These are phyloP conservation scores for Globisporangium acanthophoron DNA, from an alignment of 352 stramenopile genomes.

Conservation along the genomic window DNA sequence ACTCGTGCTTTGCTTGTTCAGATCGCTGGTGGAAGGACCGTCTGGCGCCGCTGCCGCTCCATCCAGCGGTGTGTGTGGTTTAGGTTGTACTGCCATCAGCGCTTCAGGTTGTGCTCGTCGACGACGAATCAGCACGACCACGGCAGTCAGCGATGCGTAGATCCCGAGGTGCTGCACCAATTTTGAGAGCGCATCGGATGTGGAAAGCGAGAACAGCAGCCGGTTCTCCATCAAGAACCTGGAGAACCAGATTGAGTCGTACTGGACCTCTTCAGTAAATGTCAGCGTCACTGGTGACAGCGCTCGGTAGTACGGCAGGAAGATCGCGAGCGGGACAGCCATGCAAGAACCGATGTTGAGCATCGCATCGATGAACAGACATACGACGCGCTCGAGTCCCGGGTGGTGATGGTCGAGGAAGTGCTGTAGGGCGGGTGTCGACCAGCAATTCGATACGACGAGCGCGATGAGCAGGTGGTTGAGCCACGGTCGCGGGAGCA, in stretches of 20 bases:
- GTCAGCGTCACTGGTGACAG: too few species aligned
- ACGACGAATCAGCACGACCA: conserved; percentile 4
- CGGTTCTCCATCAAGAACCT: conserved; percentile 17
- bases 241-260: conserved; percentile 10
- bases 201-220: not conserved
- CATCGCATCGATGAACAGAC: not conserved
- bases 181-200: conserved; percentile 15
- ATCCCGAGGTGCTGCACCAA: conserved; percentile 22
- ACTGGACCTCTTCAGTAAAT: too few species aligned
- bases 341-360: not conserved
- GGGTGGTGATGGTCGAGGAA: not conserved
- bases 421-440: not conserved
- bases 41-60: too few species aligned
- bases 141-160: conserved; percentile 12
- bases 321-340: not conserved
- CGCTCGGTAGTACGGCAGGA: not conserved
- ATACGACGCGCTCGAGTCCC: not conserved
- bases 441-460: not conserved
- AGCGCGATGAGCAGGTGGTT: not conserved
- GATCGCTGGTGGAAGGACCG: too few species aligned
- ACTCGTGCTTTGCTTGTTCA: too few species aligned
- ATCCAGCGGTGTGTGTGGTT: too few species aligned
- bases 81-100: too few species aligned
- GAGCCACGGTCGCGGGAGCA: not conserved
- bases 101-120: too few species aligned